Percentiles rank a stretch among this genome's conserved stretches.
phyloP scores from a whole-genome alignment of 176 grass and related monocot species.

The Eleusine indica region DNA sequence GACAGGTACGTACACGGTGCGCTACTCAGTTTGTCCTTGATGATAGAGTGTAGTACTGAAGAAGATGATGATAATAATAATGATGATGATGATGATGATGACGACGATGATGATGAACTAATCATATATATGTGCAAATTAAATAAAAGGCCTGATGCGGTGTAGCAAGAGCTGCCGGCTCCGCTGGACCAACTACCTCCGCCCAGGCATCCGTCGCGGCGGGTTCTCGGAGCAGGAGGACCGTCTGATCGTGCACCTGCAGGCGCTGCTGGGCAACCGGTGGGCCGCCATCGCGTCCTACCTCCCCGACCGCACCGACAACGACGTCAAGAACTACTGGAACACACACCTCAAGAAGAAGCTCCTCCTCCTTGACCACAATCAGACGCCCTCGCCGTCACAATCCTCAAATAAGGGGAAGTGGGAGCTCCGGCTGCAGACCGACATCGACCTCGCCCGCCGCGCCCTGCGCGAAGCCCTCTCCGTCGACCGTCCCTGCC shows the following conservation, averaged over 20 bases:
- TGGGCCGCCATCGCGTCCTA: conserved; percentile 88
- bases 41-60: too few species aligned
- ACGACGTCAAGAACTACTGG: conserved; percentile 90
- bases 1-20: conserved; percentile 34
- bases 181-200: conserved; percentile 88
- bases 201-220: conserved; percentile 77
- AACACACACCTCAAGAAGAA: conserved; percentile 78
- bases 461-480: conserved; percentile 65
- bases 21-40: too few species aligned
- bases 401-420: conserved; percentile 32
- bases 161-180: conserved; percentile 94
- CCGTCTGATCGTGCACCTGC: conserved; percentile 79
- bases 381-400: too few species aligned
- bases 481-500: conserved; percentile 36
- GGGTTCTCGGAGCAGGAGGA: conserved; percentile 74
- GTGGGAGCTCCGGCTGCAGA: conserved; percentile 80
- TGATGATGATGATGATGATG: too few species aligned
- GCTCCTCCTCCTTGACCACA: not conserved
- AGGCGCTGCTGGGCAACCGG: conserved; percentile 87
- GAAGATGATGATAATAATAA: too few species aligned
- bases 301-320: conserved; percentile 74
- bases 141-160: conserved; percentile 43
- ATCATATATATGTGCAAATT: too few species aligned
- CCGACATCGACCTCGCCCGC: conserved; percentile 71
- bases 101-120: too few species aligned